These are phyloP conservation scores for Tetrastigma voinierianum DNA, from an alignment of 164 flowering plant species.

Conservation along the genomic window DNA sequence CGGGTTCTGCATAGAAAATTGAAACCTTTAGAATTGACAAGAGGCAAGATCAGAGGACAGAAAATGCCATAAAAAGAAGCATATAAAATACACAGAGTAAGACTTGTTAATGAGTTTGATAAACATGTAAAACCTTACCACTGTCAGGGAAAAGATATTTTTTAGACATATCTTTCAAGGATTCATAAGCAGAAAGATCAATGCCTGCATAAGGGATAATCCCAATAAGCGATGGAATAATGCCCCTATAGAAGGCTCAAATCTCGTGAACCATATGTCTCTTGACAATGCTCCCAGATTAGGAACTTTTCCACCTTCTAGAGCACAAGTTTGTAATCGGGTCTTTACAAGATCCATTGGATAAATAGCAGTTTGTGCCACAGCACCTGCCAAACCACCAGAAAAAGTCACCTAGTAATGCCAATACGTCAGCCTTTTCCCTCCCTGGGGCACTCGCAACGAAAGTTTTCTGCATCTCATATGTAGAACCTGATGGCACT, in stretches of 20 bases:
- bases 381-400: conserved; percentile 23
- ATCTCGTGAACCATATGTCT: conserved; percentile 23
- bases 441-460: conserved; percentile 8
- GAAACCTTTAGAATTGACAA: not conserved
- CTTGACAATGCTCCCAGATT: conserved; percentile 9
- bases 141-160: conserved; percentile 14
- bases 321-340: conserved; percentile 15
- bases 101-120: too few relatives aligned
- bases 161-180: conserved; percentile 17
- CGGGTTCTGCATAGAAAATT: conserved; percentile 26
- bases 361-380: conserved; percentile 20
- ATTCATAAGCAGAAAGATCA: conserved; percentile 24
- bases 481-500: conserved; percentile 20
- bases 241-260: conserved; percentile 19
- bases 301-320: conserved; percentile 17
- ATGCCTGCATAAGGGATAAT: conserved; percentile 23
- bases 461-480: conserved; percentile 14
- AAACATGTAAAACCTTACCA: conserved; percentile 2
- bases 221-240: conserved; percentile 24
- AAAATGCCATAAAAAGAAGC: not conserved
- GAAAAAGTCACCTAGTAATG: conserved; percentile 10
- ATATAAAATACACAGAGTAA: not conserved
- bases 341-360: conserved; percentile 24
- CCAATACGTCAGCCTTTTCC: conserved; percentile 18
- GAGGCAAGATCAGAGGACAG: not conserved